Conservation (phyloP, 768 basidiomycete species). For the Tricholoma furcatifolium region DNA sequence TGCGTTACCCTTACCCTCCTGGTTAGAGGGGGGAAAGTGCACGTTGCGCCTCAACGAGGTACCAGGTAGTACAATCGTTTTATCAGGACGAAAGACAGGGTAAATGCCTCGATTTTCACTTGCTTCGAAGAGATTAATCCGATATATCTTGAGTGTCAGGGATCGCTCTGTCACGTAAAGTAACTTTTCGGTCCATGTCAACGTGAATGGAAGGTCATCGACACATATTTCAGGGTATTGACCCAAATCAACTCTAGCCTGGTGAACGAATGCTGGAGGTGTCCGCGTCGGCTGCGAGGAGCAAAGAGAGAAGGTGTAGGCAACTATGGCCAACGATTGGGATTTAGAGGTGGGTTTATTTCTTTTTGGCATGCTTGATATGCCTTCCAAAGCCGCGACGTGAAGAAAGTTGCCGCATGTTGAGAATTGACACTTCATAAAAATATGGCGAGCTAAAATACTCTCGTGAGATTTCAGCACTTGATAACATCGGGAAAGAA, state of each 20-base stretch:
- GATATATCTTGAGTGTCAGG: background rate
- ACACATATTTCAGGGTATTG: background rate
- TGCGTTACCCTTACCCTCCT: background rate
- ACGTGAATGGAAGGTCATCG: background rate
- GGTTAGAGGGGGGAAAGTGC: background rate
- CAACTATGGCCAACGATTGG: background rate
- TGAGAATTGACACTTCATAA: constrained; percentile 2
- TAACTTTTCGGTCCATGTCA: background rate
- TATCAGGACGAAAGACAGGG: background rate
- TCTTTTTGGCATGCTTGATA: background rate
- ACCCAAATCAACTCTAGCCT: background rate
- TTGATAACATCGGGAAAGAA: background rate
- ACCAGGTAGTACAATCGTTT: background rate
- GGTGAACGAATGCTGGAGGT: background rate
- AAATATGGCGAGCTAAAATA: background rate
- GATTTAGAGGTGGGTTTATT: background rate
- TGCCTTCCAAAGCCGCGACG: background rate
- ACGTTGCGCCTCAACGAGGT: background rate
- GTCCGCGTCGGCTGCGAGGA: background rate
- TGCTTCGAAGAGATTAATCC: background rate
- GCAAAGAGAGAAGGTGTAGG: constrained; percentile 2
- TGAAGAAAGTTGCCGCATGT: constrained; percentile 1
- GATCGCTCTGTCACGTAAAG: constrained; percentile 2
- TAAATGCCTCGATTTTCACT: background rate
- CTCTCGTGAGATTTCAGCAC: background rate